Evolutionary conservation across 202 grass and related monocot genomes (phyloP), one percentile per base, ranked within the genome.

Genomic region (Zoysia matrella): DNA sequence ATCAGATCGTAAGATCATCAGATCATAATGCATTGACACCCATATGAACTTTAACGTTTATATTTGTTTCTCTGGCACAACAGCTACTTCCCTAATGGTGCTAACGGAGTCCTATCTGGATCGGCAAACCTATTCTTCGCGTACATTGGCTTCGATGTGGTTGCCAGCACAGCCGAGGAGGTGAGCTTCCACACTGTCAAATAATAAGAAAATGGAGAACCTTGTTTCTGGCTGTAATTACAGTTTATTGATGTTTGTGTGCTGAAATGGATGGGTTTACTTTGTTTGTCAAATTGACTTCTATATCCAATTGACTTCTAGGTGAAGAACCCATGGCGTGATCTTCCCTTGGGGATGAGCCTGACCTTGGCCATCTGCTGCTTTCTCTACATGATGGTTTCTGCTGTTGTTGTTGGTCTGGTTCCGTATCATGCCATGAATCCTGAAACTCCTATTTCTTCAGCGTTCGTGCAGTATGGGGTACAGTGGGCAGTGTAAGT

Each of bases 361-460:
- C 67, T 87, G 84, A 85, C 90, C 49, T 12, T 98, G 56, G 89
- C 79, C 10, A 57, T 94, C 39, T 94, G 95, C 80, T 98, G 90
- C 79, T 82, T 94, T 61, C 83, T 98, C 61, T 98, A 98, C 71
- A 94, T 98, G 95, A 91, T 98, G 95, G 88, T 98, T 60, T 98
- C 92, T 60, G 47, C 75, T 77, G 86, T 98, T 46, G 83, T 98
- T 61, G 95, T 98, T 44, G 90, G 95, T 67, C 74, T 94, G 65
- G 95, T 94, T 14, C 95, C 92, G 11, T 98, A 93, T 89, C 80
- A 76, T 80, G 60, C 57, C 6, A 88, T 95, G 65, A 90, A 98
- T 67, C 92, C 86, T 52, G 85, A 98, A 82, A 98, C 92, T 5
- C 95, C 95, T 73, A 93, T 94, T 81, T 94, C 95, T 63, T 84